These are phyloP conservation scores for Apiotrichum domesticum DNA, from an alignment of 1,284 basidiomycete species.

Conservation along the genomic window DNA sequence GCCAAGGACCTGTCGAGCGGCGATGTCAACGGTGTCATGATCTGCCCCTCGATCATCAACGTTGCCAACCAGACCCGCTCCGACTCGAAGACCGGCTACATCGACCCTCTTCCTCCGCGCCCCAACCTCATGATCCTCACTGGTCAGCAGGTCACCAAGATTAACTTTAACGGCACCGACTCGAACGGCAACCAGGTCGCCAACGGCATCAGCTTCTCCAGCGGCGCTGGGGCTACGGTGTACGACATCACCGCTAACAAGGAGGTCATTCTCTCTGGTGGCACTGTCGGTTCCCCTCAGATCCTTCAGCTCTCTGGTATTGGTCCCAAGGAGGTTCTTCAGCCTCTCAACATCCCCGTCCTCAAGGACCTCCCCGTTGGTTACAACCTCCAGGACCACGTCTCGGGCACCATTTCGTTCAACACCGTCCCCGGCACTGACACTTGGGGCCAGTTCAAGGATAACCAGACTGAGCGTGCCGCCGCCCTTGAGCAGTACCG, in stretches of 20 bases:
- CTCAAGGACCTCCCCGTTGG: constrained; percentile 62
- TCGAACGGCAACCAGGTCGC: constrained; percentile 51
- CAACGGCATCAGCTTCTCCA: constrained; percentile 56
- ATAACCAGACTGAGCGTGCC: constrained; percentile 19
- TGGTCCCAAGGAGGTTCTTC: constrained; percentile 57
- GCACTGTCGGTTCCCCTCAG: constrained; percentile 61
- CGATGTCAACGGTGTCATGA: constrained; percentile 35
- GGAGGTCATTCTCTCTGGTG: constrained; percentile 54
- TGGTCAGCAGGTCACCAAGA: constrained; percentile 57
- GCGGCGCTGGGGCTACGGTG: constrained; percentile 32
- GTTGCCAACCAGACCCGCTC: constrained; percentile 60
- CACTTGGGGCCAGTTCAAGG: constrained; percentile 39
- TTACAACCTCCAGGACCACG: constrained; percentile 67
- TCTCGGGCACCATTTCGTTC: constrained; percentile 46
- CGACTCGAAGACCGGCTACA: constrained; percentile 63
- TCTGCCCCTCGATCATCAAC: constrained; percentile 62
- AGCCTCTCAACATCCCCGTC: constrained; percentile 51
- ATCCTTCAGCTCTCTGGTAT: constrained; percentile 66
- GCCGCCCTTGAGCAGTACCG: constrained; percentile 29
- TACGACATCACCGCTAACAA: constrained; percentile 52
- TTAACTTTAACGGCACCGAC: constrained; percentile 56
- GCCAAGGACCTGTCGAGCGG: constrained; percentile 46
- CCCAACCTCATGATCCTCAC: constrained; percentile 59
- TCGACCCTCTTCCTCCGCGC: constrained; percentile 57
- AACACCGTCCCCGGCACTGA: constrained; percentile 15